Evolutionary conservation across 2,329 filamentous ascomycete genomes (phyloP), one percentile per base, ranked within the genome.

Genomic region (Hypoxylon sp.): DNA sequence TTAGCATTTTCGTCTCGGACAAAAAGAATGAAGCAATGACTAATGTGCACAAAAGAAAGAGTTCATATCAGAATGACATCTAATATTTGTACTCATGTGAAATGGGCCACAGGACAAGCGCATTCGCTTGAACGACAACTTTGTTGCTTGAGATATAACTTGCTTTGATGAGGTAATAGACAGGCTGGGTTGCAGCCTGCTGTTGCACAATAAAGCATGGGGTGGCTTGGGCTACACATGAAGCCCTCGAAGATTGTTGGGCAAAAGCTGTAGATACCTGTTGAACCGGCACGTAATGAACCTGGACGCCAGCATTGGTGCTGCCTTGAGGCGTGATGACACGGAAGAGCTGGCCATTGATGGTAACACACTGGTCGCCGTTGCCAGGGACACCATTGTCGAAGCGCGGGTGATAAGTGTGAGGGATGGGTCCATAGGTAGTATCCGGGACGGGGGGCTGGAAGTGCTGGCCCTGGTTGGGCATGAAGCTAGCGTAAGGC

Each of bases 391-490:
- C 46, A 2, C 41, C 37, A n/a, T 45, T 30, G 61, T 83, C 81
- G 59, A 72, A 74, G 31, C 79, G 80, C 55, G 83, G 82, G 42
- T 79, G 69, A 59, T 83, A 85, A 13, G 75, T 74, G 57, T 86
- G 81, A 19, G 74, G 63, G 49, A 80, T 79, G 2, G 80, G 76
- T 3, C 82, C 83, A 63, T 77, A 74, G 31, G 77, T 78, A 11
- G 81, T 83, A 59, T 83, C 79, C 3, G 81, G 80, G 11, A 82
- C 79, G 19, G 79, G 81, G 1, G 82, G 83, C 62, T 84, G 79
- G 61, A 80, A 84, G 65, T 81, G 77, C 38, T 79, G 65, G 44
- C 77, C 78, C 36, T 63, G 63, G 20, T 70, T 67, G 30, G 73
- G 71, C 57, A 73, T 76, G n/a, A 60, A 64, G n/a, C 69, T 75